phyloP scores from a whole-genome alignment of 1,284 basidiomycete genomes.

The Boletus subluridellus region DNA sequence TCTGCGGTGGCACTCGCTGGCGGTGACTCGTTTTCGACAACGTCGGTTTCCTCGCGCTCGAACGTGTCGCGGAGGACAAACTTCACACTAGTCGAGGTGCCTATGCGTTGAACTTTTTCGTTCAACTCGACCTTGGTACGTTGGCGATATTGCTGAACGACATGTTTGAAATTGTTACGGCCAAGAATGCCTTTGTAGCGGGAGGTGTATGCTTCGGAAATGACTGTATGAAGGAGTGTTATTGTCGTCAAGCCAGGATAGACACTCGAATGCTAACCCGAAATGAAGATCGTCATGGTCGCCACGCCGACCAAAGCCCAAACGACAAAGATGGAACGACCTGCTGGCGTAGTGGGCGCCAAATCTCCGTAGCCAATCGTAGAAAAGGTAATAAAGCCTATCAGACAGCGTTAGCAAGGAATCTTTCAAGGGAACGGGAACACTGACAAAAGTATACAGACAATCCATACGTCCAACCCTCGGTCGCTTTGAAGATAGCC shows the following conservation, averaged over 20 bases:
- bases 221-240: conserved; percentile 39
- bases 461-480: conserved; percentile 49
- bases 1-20: background rate
- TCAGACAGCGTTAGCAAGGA: background rate
- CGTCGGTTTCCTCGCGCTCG: conserved; percentile 3
- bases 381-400: conserved; percentile 60
- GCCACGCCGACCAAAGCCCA: conserved; percentile 79
- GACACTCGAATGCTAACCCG: conserved; percentile 42
- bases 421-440: background rate
- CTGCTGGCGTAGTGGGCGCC: conserved; percentile 58
- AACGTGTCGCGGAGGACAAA: background rate
- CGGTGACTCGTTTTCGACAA: background rate
- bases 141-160: conserved; percentile 45
- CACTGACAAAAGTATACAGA: conserved; percentile 71
- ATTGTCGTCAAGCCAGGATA: background rate
- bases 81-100: background rate
- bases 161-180: conserved; percentile 46
- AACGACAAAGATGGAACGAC: conserved; percentile 73
- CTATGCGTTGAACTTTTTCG: conserved; percentile 5
- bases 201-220: conserved; percentile 60
- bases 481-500: conserved; percentile 52
- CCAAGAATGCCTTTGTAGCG: conserved; percentile 52
- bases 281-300: conserved; percentile 69
- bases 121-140: conserved; percentile 19
- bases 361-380: conserved; percentile 73